Conservation (phyloP, 257 asterid genomes). For the Gynochthodes officinalis region DNA sequence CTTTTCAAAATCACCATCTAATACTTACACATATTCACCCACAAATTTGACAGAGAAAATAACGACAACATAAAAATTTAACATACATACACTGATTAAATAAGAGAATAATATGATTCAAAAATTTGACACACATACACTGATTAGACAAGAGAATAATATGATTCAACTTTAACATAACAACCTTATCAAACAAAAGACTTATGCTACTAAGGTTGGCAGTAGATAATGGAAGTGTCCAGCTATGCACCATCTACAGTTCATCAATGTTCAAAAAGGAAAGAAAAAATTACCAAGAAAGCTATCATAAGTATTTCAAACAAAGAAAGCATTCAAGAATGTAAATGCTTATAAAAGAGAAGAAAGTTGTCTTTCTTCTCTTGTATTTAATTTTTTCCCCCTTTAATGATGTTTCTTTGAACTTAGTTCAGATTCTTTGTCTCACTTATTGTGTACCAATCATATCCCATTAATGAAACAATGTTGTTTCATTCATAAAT, state of each 20-base stretch:
- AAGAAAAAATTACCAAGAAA: not conserved
- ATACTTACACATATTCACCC: not conserved
- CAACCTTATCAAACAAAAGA: not conserved
- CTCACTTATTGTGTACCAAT: too few species aligned
- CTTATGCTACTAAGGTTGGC: not conserved
- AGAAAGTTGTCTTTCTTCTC: not conserved
- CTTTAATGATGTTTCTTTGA: not conserved
- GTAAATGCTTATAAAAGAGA: not conserved
- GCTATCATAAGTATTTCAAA: not conserved
- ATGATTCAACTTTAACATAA: not conserved
- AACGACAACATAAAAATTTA: slow-evolving; percentile 8
- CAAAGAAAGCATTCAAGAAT: not conserved
- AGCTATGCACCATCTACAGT: not conserved
- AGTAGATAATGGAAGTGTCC: not conserved
- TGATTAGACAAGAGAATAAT: not conserved
- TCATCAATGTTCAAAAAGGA: not conserved
- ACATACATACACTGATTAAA: too few species aligned
- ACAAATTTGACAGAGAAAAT: not conserved
- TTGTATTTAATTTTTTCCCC: not conserved
- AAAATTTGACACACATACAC: not conserved
- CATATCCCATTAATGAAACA: too few species aligned
- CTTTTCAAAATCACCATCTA: not conserved
- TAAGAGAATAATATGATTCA: too few species aligned
- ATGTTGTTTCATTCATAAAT: too few species aligned
- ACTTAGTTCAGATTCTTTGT: too few species aligned